Conservation (phyloP, 2,329 filamentous ascomycete species). For the Paracorniculantispora psalliotae region DNA sequence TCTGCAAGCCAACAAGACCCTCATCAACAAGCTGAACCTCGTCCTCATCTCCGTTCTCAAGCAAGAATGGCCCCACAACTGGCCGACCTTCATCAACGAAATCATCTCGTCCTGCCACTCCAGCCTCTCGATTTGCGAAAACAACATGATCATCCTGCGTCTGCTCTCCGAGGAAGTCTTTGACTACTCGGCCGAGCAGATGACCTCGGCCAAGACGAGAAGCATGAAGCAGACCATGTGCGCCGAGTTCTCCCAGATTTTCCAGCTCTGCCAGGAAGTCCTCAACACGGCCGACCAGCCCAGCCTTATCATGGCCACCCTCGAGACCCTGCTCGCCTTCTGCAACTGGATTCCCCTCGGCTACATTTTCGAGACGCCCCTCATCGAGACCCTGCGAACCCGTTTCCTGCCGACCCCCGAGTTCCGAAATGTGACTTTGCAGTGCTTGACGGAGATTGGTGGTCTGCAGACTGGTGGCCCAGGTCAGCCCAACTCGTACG, state of each 20-base stretch:
- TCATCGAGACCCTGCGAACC: conserved; percentile 90
- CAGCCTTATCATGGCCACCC: conserved; percentile 88
- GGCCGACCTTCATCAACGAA: conserved; percentile 99
- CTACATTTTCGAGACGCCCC: conserved; percentile 96
- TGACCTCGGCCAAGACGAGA: conserved; percentile 97
- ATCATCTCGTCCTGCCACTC: conserved; percentile 95
- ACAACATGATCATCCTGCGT: conserved; percentile 98
- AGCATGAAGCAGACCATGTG: conserved; percentile 99
- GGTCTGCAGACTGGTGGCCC: conserved; percentile 77
- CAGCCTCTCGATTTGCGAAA: conserved; percentile 95
- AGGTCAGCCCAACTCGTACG: conserved; percentile 67
- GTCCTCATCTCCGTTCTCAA: conserved; percentile 96
- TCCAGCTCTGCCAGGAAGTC: conserved; percentile 94
- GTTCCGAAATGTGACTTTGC: conserved; percentile 93
- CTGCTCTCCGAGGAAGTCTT: conserved; percentile 97
- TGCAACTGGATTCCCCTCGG: conserved; percentile 98
- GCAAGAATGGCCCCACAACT: conserved; percentile 99
- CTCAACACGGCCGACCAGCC: conserved; percentile 83
- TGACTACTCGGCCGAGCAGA: conserved; percentile 96
- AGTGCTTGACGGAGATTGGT: conserved; percentile 95
- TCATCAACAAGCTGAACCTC: conserved; percentile 97
- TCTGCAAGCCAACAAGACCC: conserved; percentile 75
- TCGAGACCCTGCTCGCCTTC: conserved; percentile 92
- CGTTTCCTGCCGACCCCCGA: conserved; percentile 90
- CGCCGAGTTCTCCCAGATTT: conserved; percentile 96